These are phyloP conservation scores for Samsoniella hepiali DNA, from an alignment of 2,329 filamentous ascomycete species.

Conservation along the genomic window DNA sequence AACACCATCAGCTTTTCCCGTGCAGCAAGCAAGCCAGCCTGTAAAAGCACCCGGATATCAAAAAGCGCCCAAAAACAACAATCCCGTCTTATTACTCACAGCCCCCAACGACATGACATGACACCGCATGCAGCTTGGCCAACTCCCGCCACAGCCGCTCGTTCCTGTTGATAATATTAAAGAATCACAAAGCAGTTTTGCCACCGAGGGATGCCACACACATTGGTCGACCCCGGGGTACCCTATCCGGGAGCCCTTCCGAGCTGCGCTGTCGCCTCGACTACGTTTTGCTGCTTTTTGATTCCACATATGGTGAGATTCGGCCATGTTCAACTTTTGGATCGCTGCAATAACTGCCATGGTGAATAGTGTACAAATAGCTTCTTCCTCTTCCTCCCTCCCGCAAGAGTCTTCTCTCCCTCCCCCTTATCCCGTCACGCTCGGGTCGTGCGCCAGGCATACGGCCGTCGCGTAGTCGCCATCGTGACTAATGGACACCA, in stretches of 20 bases:
- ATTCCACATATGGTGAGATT: too few species aligned
- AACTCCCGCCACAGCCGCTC: neutral
- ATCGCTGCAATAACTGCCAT: neutral
- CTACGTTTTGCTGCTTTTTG: neutral
- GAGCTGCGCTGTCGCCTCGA: neutral
- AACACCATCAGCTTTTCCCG: too few species aligned
- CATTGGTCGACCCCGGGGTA: neutral
- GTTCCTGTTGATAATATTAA: too few species aligned
- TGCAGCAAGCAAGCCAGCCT: neutral
- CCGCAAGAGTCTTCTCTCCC: neutral
- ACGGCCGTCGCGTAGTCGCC: conserved; percentile 74
- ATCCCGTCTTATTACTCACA: neutral
- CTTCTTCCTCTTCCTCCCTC: neutral
- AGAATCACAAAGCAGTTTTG: neutral
- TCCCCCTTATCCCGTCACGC: neutral
- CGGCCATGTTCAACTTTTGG: too few species aligned
- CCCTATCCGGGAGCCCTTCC: neutral
- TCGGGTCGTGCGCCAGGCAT: conserved; percentile 50
- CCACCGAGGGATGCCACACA: neutral
- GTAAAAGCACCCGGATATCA: neutral
- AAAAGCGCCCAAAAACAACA: neutral
- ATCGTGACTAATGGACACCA: conserved; percentile 84
- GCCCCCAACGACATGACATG: neutral
- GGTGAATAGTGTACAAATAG: neutral
- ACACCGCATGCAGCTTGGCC: neutral